Conservation (phyloP, 805 yeast species). For the Limtongia smithiae region DNA sequence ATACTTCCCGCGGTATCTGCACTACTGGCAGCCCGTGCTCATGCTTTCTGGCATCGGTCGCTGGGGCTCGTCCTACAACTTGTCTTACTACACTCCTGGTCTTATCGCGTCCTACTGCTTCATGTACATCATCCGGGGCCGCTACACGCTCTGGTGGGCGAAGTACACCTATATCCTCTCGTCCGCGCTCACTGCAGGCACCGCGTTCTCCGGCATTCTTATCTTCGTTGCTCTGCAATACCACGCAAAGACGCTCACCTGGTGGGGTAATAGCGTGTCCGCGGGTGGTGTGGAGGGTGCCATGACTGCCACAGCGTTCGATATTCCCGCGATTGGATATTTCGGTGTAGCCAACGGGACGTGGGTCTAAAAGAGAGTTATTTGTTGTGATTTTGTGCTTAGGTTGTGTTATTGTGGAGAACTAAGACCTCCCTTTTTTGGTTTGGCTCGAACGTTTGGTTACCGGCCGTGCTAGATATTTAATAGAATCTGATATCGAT, state of each 20-base stretch:
- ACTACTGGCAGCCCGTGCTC: conserved; percentile 61
- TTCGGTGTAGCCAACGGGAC: conserved; percentile 12
- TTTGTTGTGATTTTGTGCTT: no score
- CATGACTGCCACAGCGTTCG: not conserved
- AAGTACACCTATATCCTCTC: conserved; percentile 65
- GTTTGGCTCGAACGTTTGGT: no score
- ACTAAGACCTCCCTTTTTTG: no score
- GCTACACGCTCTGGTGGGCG: conserved; percentile 67
- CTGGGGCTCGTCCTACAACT: conserved; percentile 44
- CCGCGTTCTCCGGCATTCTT: conserved; percentile 57
- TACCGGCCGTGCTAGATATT: no score
- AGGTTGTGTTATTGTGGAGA: no score
- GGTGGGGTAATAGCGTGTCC: conserved; percentile 61
- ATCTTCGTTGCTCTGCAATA: conserved; percentile 51
- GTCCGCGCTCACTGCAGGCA: conserved; percentile 62
- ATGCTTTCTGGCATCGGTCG: conserved; percentile 42
- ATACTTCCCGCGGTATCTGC: conserved; percentile 31
- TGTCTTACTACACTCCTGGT: conserved; percentile 75
- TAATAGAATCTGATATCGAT: no score
- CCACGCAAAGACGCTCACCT: conserved; percentile 40
- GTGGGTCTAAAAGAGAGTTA: conserved; percentile 10
- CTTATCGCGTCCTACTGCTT: conserved; percentile 58
- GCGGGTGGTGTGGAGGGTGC: conserved; percentile 15
- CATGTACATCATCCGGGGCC: conserved; percentile 53
- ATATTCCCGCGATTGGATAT: conserved; percentile 12